Evolutionary conservation across 169 alveolate genomes (phyloP), one percentile per base, ranked within the genome.

Genomic region (Cryptosporidium tyzzeri): DNA sequence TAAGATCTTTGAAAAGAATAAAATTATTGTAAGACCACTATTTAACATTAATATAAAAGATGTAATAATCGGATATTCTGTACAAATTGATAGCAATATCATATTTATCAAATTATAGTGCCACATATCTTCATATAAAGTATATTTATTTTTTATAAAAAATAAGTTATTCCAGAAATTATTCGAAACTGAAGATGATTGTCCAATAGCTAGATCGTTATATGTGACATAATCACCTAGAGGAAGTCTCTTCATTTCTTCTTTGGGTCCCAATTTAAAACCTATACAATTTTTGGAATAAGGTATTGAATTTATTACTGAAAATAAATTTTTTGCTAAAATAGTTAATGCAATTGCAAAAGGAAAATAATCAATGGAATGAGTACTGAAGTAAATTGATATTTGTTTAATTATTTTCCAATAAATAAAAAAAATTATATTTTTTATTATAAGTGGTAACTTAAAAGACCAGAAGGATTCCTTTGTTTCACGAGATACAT

Each of bases 41-140:
- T 65, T 80, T 26, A 62, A 18, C 26, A 65, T 80, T 62, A 67
- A 65, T 12, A 80, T 26, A 18, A 80, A 41, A 18, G 89, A 67
- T 41, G 89, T n/a, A 16, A 48, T 48, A 10, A 80, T 29, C 0
- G 74, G 74, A 65, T 62, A 80, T 67, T 80, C 80, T 44, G 89
- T 41, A 62, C 48, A 80, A 44, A 80, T 80, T 5, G 89, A 39
- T 1, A 23, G 33, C 29, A 59, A 16, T 65, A 80, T 67, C 68
- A 50, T 44, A 21, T 62, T 59, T 18, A 62, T 5, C 10, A 80
- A 29, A 62, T 65, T 80, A 65, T 62, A 65, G 50, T 65, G 65
- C 75, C 75, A 59, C 75, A 80, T 48, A 26, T 80, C 89, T 62
- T 80, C 80, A 80, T 80, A 80, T 44, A 80, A 35, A 14, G 89